A percentile compares a stretch with the other conserved stretches of the same genome.
Evolutionary conservation across 2,329 filamentous ascomycete species (phyloP).

Genomic region (Cadophora malorum): DNA sequence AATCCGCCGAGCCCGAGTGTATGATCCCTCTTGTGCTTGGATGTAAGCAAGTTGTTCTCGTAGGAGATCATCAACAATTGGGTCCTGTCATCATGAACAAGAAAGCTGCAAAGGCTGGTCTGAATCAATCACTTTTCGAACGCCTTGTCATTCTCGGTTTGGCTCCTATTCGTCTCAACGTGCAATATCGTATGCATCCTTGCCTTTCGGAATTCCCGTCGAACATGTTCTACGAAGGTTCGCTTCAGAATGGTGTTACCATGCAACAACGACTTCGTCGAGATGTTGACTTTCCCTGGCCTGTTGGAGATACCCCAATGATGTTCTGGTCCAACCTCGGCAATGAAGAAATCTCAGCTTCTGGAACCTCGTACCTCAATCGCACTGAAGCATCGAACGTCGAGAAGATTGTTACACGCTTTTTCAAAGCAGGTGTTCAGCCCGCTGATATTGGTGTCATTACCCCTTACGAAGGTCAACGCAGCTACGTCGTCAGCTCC

Average conservation of each 20-base stretch:
- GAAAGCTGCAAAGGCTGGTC: conserved; percentile 95
- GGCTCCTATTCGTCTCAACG: conserved; percentile 89
- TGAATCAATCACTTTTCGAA: conserved; percentile 99
- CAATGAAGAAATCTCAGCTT: conserved; percentile 97
- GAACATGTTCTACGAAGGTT: conserved; percentile 99
- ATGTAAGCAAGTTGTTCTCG: conserved; percentile 98
- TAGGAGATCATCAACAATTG: conserved; percentile 97
- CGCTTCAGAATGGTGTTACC: conserved; percentile 94
- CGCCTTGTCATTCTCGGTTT: conserved; percentile 91
- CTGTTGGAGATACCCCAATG: conserved; percentile 92
- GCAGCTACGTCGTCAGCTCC: conserved; percentile 98
- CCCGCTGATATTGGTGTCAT: conserved; percentile 95
- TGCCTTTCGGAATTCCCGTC: conserved; percentile 97
- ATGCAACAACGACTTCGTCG: conserved; percentile 85
- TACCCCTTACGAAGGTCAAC: conserved; percentile 97
- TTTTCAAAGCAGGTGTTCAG: conserved; percentile 98
- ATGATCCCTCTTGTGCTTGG: conserved; percentile 98
- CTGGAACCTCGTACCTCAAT: conserved; percentile 97
- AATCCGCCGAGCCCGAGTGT: conserved; percentile 97
- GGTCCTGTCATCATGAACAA: conserved; percentile 99
- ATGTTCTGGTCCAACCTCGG: conserved; percentile 99
- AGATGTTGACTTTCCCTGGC: conserved; percentile 98
- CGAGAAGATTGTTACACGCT: conserved; percentile 97
- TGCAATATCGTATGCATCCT: conserved; percentile 99
- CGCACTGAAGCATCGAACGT: conserved; percentile 96